These are phyloP conservation scores for Verticillium zaregamsianum DNA, from an alignment of 2,329 filamentous ascomycete species.

Conservation along the genomic window DNA sequence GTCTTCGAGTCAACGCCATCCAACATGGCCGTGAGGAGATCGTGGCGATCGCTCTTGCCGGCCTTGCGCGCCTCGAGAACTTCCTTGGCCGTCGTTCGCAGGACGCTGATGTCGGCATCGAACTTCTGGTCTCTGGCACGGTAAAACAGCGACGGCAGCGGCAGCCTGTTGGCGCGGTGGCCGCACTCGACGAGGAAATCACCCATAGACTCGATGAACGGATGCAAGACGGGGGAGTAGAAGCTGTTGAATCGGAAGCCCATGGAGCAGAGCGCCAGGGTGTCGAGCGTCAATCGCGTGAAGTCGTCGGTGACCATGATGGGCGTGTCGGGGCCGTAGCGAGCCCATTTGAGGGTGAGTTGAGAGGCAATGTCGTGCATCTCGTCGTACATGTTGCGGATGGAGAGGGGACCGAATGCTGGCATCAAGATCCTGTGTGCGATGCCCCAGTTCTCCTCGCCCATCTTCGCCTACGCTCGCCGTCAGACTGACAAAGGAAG, in stretches of 20 bases:
- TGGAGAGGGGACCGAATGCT: conserved; percentile 65
- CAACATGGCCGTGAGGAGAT: conserved; percentile 65
- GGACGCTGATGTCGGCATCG: conserved; percentile 42
- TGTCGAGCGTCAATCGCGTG: conserved; percentile 58
- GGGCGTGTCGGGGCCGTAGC: conserved; percentile 32
- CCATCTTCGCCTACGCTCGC: conserved; percentile 6
- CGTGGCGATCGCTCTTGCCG: conserved; percentile 46
- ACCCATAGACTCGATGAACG: conserved; percentile 52
- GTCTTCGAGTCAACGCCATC: conserved; percentile 60
- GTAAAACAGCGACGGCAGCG: conserved; percentile 42
- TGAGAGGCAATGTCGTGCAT: conserved; percentile 49
- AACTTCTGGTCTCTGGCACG: conserved; percentile 39
- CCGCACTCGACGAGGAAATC: conserved; percentile 52
- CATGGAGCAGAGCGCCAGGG: conserved; percentile 57
- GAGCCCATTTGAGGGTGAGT: conserved; percentile 50
- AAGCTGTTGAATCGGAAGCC: conserved; percentile 59
- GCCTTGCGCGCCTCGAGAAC: conserved; percentile 55
- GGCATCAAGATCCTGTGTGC: conserved; percentile 64
- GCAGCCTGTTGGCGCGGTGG: conserved; percentile 40
- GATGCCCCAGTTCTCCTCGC: conserved; percentile 31
- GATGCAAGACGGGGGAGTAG: conserved; percentile 30
- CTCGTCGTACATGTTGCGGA: conserved; percentile 54
- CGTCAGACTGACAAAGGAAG: not conserved
- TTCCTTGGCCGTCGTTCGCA: conserved; percentile 50
- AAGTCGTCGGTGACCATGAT: conserved; percentile 56